Evolutionary conservation across 2,329 filamentous ascomycete genomes (phyloP).

Genomic region (Dothideomycetes sp.): DNA sequence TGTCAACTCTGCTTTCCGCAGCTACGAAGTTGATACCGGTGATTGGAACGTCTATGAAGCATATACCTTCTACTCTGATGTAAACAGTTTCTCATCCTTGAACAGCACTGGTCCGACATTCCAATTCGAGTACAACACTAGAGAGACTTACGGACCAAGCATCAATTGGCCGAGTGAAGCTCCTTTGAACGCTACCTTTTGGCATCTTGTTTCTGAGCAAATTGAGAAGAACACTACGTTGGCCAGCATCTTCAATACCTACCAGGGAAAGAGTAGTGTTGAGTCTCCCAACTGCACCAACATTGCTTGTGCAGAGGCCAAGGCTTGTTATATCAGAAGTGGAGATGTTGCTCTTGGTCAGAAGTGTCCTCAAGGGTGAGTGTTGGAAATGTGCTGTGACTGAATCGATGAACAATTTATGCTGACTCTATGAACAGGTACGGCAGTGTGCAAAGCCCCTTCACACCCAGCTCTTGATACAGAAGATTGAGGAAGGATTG

Average conservation of each 20-base stretch:
- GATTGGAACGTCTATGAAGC: slow-evolving; percentile 46
- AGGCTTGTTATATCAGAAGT: slow-evolving; percentile 51
- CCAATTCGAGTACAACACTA: slow-evolving; percentile 43
- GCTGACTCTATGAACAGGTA: slow-evolving; percentile 18
- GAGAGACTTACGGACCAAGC: slow-evolving; percentile 39
- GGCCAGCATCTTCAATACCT: slow-evolving; percentile 42
- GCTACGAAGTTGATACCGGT: slow-evolving; percentile 48
- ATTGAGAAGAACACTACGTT: slow-evolving; percentile 45
- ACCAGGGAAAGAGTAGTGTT: slow-evolving; percentile 44
- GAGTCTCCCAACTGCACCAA: slow-evolving; percentile 45
- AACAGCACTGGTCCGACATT: slow-evolving; percentile 37
- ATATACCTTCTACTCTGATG: slow-evolving; percentile 46
- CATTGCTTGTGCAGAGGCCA: slow-evolving; percentile 42
- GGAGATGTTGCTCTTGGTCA: slow-evolving; percentile 45
- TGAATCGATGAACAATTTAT: not conserved
- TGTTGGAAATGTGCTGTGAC: slow-evolving; percentile 17
- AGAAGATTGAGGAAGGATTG: too few species aligned
- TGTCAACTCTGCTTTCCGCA: slow-evolving; percentile 44
- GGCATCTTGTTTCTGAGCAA: slow-evolving; percentile 48
- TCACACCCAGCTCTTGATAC: slow-evolving; percentile 15
- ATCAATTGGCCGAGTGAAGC: slow-evolving; percentile 39
- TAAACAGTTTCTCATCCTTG: slow-evolving; percentile 35
- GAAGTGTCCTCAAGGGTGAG: slow-evolving; percentile 41
- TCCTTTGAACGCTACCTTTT: slow-evolving; percentile 51
- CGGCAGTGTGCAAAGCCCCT: slow-evolving; percentile 34